These are phyloP conservation scores for Coemansia sp. DNA, from an alignment of 192 early-diverging fungal species.

Conservation along the genomic window DNA sequence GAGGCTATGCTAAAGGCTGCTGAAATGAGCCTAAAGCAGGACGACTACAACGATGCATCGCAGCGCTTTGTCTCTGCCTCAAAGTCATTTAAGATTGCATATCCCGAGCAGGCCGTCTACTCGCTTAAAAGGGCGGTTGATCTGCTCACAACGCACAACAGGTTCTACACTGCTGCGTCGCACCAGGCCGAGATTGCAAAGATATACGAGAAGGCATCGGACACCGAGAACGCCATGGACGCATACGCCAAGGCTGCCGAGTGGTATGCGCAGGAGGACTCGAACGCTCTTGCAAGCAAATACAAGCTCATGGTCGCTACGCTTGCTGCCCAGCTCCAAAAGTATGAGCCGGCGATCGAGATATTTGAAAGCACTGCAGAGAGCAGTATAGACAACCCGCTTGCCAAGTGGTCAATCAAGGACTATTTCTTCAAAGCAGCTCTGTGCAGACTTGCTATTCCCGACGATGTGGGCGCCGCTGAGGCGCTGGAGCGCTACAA, in stretches of 20 bases:
- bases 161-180: conserved; percentile 86
- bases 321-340: conserved; percentile 85
- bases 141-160: conserved; percentile 80
- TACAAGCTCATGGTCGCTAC: conserved; percentile 89
- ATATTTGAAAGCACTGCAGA: conserved; percentile 88
- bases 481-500: conserved; percentile 82
- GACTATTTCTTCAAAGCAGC: conserved; percentile 98
- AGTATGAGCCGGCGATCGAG: conserved; percentile 86
- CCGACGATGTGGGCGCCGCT: conserved; percentile 73
- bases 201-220: conserved; percentile 84
- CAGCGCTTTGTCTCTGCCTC: conserved; percentile 82
- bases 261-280: conserved; percentile 91
- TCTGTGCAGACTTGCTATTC: conserved; percentile 82
- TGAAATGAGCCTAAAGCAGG: conserved; percentile 68
- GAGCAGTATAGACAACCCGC: conserved; percentile 80
- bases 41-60: conserved; percentile 86
- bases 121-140: conserved; percentile 75
- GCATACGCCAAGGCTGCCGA: conserved; percentile 92
- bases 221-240: conserved; percentile 75
- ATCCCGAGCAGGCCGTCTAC: conserved; percentile 75
- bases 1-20: conserved; percentile 89
- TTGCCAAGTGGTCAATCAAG: conserved; percentile 94
- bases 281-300: conserved; percentile 85
- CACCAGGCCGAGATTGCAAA: conserved; percentile 94
- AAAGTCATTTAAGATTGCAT: conserved; percentile 85